Percentiles rank a stretch among this genome's conserved stretches.
These are phyloP conservation scores for Penicillium silybi DNA, from an alignment of 495 filamentous ascomycete genomes.

Conservation along the genomic window DNA sequence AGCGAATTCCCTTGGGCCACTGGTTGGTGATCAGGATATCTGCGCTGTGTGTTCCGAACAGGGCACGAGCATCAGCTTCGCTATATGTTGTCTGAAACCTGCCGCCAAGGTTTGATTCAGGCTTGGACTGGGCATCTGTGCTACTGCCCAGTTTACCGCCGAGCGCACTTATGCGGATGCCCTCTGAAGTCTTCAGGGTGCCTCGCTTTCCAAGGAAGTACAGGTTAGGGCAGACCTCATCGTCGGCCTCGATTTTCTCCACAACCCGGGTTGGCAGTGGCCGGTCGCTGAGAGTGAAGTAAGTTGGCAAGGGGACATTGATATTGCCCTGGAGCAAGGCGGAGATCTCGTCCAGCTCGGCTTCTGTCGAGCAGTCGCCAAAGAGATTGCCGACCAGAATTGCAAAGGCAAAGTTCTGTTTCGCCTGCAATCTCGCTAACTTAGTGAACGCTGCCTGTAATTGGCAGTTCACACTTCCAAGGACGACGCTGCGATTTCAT, in stretches of 20 bases:
- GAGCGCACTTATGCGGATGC: conserved; percentile 75
- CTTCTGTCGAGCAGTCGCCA: conserved; percentile 39
- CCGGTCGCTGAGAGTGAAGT: conserved; percentile 73
- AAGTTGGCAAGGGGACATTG: conserved; percentile 70
- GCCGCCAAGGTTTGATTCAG: conserved; percentile 21
- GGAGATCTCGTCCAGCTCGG: conserved; percentile 52
- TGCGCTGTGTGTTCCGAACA: conserved; percentile 67
- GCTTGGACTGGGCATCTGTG: conserved; percentile 13
- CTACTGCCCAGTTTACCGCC: conserved; percentile 52
- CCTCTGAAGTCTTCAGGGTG: conserved; percentile 82
- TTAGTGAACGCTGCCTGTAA: conserved; percentile 72
- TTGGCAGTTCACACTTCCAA: conserved; percentile 74
- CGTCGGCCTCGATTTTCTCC: conserved; percentile 68
- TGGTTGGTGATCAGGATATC: conserved; percentile 83
- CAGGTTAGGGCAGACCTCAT: conserved; percentile 83
- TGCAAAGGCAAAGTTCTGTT: conserved; percentile 81
- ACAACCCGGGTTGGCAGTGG: conserved; percentile 64
- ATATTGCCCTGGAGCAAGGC: conserved; percentile 68
- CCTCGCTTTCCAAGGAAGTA: conserved; percentile 83
- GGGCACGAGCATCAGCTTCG: conserved; percentile 66
- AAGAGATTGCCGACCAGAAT: conserved; percentile 85
- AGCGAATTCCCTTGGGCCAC: conserved; percentile 74
- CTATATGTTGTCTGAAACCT: conserved; percentile 50
- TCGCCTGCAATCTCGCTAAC: conserved; percentile 69
- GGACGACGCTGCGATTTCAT: conserved; percentile 58